A percentile compares a stretch with the other conserved stretches of the same genome.
These are phyloP conservation scores for Cercophora samala DNA, from an alignment of 495 filamentous ascomycete species.

Conservation along the genomic window DNA sequence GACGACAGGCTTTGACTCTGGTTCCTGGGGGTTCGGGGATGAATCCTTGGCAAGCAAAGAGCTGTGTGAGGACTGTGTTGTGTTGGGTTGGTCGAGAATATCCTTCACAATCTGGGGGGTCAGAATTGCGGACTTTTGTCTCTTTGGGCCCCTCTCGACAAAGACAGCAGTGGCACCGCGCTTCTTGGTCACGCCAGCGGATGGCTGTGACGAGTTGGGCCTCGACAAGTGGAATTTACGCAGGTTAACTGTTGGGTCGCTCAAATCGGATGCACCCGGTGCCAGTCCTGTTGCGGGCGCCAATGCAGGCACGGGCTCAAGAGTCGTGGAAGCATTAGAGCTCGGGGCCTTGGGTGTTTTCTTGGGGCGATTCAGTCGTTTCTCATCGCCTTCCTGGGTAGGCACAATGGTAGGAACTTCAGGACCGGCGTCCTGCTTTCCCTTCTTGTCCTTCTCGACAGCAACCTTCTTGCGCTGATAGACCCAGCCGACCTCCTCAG, in stretches of 20 bases:
- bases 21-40: not conserved
- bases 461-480: conserved; percentile 40
- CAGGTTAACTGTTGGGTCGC: conserved; percentile 15
- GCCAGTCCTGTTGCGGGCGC: not conserved
- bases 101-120: conserved; percentile 7
- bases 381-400: conserved; percentile 29
- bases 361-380: conserved; percentile 18
- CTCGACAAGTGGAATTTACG: conserved; percentile 50
- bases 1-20: conserved; percentile 8
- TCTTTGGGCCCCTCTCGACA: conserved; percentile 46
- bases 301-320: not conserved
- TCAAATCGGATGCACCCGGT: conserved; percentile 6
- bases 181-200: conserved; percentile 36
- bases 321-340: conserved; percentile 8
- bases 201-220: conserved; percentile 25
- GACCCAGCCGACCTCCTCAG: conserved; percentile 36
- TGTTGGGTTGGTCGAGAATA: not conserved
- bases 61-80: not conserved
- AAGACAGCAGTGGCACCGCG: conserved; percentile 43
- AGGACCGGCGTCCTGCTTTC: conserved; percentile 1
- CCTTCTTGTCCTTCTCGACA: conserved; percentile 17
- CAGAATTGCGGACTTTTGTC: conserved; percentile 12
- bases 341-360: conserved; percentile 7
- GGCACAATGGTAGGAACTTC: conserved; percentile 27
- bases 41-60: not conserved